Conservation (phyloP, 2,329 filamentous ascomycete genomes). For the Pestalotiopsis sp. region DNA sequence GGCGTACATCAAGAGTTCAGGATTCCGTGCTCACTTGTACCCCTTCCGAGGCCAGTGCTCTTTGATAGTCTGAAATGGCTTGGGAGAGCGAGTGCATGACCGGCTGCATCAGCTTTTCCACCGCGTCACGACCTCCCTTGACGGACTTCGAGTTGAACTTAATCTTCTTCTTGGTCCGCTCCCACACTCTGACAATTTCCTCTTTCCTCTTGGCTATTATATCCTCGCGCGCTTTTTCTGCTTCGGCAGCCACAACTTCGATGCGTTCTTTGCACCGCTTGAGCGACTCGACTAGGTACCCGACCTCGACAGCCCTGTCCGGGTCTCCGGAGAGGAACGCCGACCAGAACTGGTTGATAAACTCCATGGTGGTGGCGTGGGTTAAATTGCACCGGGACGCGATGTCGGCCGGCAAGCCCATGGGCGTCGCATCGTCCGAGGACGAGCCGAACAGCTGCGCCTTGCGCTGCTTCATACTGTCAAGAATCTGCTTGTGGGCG, state of each 20-base stretch:
- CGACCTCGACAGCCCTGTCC: constrained; percentile 78
- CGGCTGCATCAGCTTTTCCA: constrained; percentile 76
- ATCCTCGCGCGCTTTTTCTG: constrained; percentile 73
- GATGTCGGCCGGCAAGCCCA: constrained; percentile 59
- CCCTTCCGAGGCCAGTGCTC: constrained; percentile 68
- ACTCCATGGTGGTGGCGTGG: constrained; percentile 92
- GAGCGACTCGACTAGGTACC: constrained; percentile 81
- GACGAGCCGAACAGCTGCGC: constrained; percentile 58
- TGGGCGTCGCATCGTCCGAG: constrained; percentile 52
- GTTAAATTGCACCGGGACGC: constrained; percentile 67
- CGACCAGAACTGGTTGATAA: constrained; percentile 96
- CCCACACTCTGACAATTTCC: constrained; percentile 71
- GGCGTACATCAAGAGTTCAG: constrained; percentile 19
- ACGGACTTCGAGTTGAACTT: constrained; percentile 70
- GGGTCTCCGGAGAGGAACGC: constrained; percentile 88
- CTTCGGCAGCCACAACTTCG: constrained; percentile 76
- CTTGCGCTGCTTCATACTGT: constrained; percentile 65
- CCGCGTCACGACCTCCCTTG: constrained; percentile 75
- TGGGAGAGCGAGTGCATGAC: constrained; percentile 71
- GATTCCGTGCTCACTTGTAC: constrained; percentile 50
- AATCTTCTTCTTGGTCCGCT: constrained; percentile 74
- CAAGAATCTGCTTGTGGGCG: constrained; percentile 69
- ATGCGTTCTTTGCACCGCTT: constrained; percentile 78
- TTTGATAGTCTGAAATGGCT: constrained; percentile 72
- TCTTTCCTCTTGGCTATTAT: constrained; percentile 68